Evolutionary conservation across 73 alveolate genomes (phyloP), one percentile per base, ranked within the genome.

Genomic region (Uronychia setigera): DNA sequence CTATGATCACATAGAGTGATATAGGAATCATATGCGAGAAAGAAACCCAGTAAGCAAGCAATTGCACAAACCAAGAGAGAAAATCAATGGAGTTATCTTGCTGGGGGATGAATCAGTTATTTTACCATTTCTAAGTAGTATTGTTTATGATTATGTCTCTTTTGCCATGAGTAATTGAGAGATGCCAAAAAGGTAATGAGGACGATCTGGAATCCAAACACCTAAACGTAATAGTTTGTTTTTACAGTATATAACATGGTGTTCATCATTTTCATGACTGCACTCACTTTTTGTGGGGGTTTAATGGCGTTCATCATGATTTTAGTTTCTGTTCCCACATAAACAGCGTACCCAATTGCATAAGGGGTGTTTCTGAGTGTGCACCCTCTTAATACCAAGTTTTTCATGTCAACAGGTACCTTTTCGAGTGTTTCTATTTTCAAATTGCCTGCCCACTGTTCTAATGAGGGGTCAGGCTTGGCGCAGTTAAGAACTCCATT

Each of bases 281-380:
- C 85, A 58, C 96, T 88, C 0, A 87, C 82, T 85, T 95, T 95
- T 29, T 88, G 87, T 34, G 83, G 87, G 33, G 94, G 92, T 31
- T 83, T 87, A 83, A 78, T 87, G 0, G 88, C 79, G 80, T 96
- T 96, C 95, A 92, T 92, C 98, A 97, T 96, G 33, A 97, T 94
- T 84, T 94, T 95, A 9, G 99, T 96, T 74, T 97, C 99, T 80
- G 91, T 93, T 28, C 99, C 99, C 9, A 98, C 89, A 78, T 96
- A 97, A 13, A 97, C 88, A 34, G 91, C 98, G 59, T 93, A 76
- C 9, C 99, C 99, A 77, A 87, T 78, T 26, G 92, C 90, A 87
- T 83, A 97, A 80, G 91, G 94, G 28, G 98, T 96, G 81, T 97
- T 96, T 84, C 97, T 94, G 14, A 97, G 90, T 78, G 83, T 94